phyloP scores from a whole-genome alignment of 1,139 yeast genomes.

The Geotrichum bryndzae region DNA sequence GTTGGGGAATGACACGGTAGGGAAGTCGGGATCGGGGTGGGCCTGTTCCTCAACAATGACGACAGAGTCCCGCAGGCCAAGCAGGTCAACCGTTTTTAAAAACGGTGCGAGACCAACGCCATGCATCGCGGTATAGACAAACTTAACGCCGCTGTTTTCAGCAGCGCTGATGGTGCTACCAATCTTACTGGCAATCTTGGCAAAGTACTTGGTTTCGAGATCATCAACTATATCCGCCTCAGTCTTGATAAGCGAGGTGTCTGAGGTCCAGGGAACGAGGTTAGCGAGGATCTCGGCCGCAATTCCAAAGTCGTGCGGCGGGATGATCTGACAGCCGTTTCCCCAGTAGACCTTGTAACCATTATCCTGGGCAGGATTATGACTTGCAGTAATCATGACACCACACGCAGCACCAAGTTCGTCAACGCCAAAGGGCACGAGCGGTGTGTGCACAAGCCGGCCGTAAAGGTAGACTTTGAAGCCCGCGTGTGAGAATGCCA shows the following conservation, averaged over 20 bases:
- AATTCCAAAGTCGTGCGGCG: slow-evolving; percentile 78
- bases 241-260: slow-evolving; percentile 14
- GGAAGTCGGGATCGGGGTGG: slow-evolving; percentile 74
- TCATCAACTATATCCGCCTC: slow-evolving; percentile 17
- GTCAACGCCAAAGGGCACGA: slow-evolving; percentile 85
- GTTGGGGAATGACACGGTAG: slow-evolving; percentile 85
- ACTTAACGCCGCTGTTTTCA: slow-evolving; percentile 36
- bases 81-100: slow-evolving; percentile 28
- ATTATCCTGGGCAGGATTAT: slow-evolving; percentile 87
- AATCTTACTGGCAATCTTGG: slow-evolving; percentile 18
- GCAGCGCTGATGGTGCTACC: slow-evolving; percentile 7
- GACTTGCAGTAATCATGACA: slow-evolving; percentile 95
- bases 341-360: slow-evolving; percentile 93
- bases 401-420: slow-evolving; percentile 63
- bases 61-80: slow-evolving; percentile 35
- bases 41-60: slow-evolving; percentile 55
- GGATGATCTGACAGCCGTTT: slow-evolving; percentile 93
- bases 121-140: slow-evolving; percentile 91
- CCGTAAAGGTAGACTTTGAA: slow-evolving; percentile 63
- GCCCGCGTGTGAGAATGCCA: slow-evolving; percentile 64
- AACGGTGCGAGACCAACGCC: slow-evolving; percentile 65
- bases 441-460: slow-evolving; percentile 74
- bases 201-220: slow-evolving; percentile 24
- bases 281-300: slow-evolving; percentile 58
- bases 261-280: slow-evolving; percentile 51